These are phyloP conservation scores for Zopfia rhizophila DNA, from an alignment of 2,329 filamentous ascomycete species.

Conservation along the genomic window DNA sequence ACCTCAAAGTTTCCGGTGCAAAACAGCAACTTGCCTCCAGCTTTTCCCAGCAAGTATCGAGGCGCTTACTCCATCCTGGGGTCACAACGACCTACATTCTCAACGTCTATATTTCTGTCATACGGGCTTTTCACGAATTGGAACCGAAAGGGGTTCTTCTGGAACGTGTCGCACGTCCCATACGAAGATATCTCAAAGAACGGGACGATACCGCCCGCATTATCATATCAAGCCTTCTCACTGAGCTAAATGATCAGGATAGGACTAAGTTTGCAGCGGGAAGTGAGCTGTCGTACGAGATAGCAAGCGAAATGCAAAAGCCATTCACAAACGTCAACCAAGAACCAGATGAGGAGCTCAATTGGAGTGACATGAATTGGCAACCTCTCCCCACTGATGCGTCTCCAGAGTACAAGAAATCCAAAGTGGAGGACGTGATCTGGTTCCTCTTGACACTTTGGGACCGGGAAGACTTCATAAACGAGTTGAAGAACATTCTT, in stretches of 20 bases:
- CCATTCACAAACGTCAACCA: constrained; percentile 65
- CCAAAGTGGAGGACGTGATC: constrained; percentile 89
- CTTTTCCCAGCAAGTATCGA: constrained; percentile 73
- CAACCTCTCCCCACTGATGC: constrained; percentile 92
- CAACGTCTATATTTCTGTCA: constrained; percentile 81
- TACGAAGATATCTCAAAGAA: constrained; percentile 80
- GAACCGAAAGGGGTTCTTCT: constrained; percentile 82
- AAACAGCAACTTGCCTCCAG: constrained; percentile 75
- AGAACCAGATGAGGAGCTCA: constrained; percentile 70
- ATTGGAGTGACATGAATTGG: constrained; percentile 95
- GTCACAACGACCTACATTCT: constrained; percentile 80
- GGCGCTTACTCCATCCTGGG: constrained; percentile 77
- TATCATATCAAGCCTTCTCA: constrained; percentile 78
- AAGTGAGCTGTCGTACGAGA: constrained; percentile 73
- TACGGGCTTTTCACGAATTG: constrained; percentile 77
- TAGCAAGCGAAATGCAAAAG: constrained; percentile 73
- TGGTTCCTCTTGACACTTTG: constrained; percentile 89
- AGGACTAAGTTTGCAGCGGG: constrained; percentile 62
- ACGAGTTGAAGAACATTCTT: constrained; percentile 90
- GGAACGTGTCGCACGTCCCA: constrained; percentile 75
- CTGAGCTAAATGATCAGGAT: constrained; percentile 64
- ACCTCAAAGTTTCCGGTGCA: constrained; percentile 73
- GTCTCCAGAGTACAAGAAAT: constrained; percentile 86
- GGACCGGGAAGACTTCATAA: constrained; percentile 93
- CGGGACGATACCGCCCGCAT: constrained; percentile 81